These are phyloP conservation scores for Micractinium sp. DNA, from an alignment of 139 green algal genomes.

Conservation along the genomic window DNA sequence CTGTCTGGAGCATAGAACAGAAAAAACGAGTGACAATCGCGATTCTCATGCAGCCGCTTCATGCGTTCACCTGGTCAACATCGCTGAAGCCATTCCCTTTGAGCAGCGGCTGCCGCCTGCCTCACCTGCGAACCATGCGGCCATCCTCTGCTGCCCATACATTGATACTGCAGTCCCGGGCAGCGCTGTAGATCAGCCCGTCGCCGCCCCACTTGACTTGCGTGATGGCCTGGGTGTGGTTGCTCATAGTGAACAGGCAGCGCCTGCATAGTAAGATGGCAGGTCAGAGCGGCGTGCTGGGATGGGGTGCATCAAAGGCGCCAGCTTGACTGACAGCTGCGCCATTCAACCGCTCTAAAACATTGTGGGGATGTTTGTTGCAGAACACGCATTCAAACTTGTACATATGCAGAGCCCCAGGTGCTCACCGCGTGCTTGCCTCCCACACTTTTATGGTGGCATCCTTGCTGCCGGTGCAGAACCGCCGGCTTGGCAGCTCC, in stretches of 20 bases:
- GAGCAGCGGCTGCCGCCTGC: not conserved
- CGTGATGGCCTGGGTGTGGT: constrained; percentile 79
- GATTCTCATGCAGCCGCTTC: too few relatives aligned
- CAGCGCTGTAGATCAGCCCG: constrained; percentile 89
- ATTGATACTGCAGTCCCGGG: constrained; percentile 87
- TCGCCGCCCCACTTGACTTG: constrained; percentile 93
- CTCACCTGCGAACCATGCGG: constrained; percentile 70
- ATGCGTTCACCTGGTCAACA: too few relatives aligned
- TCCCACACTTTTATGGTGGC: constrained; percentile 76
- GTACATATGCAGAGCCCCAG: not conserved
- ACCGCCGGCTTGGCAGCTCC: constrained; percentile 70
- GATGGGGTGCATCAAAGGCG: not conserved
- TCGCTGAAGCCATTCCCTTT: not conserved
- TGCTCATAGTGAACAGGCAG: constrained; percentile 67
- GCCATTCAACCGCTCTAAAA: not conserved
- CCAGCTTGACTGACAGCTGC: not conserved
- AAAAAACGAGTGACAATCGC: not conserved
- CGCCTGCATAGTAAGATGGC: constrained; percentile 9
- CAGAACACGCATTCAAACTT: not conserved
- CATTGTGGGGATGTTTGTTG: not conserved
- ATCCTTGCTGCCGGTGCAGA: constrained; percentile 88
- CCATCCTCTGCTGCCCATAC: constrained; percentile 88
- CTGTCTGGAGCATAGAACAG: not conserved
- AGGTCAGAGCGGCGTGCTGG: not conserved
- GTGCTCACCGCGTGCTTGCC: constrained; percentile 19